Evolutionary conservation across 495 filamentous ascomycete species (phyloP).

Genomic region (Entonaema liquescens): DNA sequence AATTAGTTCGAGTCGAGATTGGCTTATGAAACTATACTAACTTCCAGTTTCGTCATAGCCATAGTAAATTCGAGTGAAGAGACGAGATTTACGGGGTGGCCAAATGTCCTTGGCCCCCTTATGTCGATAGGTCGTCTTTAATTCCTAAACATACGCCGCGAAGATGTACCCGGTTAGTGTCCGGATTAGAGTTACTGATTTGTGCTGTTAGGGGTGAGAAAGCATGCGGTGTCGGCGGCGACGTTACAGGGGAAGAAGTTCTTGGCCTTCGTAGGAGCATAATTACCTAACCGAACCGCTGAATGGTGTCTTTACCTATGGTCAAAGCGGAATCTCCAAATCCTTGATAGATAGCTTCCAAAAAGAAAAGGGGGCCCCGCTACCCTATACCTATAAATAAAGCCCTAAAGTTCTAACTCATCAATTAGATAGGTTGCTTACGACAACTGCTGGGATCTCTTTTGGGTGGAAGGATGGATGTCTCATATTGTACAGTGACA

Average conservation of each 20-base stretch:
- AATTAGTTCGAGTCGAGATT: background rate
- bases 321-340: background rate
- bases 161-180: no score
- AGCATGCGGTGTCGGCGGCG: background rate
- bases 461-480: background rate
- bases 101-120: background rate
- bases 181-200: background rate
- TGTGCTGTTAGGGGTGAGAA: background rate
- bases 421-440: background rate
- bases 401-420: background rate
- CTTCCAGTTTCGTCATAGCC: background rate
- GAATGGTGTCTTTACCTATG: background rate
- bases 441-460: background rate
- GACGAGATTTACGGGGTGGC: background rate
- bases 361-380: background rate
- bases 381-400: background rate
- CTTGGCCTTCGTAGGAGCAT: background rate
- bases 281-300: background rate
- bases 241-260: background rate
- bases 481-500: background rate
- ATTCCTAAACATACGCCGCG: no score
- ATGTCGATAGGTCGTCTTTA: no score
- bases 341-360: background rate
- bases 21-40: background rate
- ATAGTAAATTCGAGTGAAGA: background rate